Base-by-base conservation (phyloP, 2,329 filamentous ascomycete species). In the Paraphoma sp. region DNA sequence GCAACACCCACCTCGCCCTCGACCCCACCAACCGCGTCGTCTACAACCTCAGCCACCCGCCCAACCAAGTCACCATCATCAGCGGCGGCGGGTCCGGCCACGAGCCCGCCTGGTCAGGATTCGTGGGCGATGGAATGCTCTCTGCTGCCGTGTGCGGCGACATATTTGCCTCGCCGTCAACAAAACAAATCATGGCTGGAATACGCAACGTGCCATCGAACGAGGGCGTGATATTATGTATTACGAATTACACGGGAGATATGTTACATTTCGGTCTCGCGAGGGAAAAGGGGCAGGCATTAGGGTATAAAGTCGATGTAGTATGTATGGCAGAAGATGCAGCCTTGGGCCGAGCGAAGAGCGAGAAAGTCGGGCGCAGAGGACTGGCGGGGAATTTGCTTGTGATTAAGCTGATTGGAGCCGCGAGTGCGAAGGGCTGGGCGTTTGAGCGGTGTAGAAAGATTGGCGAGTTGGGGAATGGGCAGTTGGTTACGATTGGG, bases 321-420 rank as follows among this genome's bases (percentile, higher is more conserved):
- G 72, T 82, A n/a, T 75, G 78, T 16, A 81, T 82, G 79, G 79
- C 80, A 1, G 80, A 82, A 52, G 80, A 82, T 69, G 80, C 79
- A 16, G 77, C 80, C 2, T 57, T 84, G 36, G 81, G 81, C 2
- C 73, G 81, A 53, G 76, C 79, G 59, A 80, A 83, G 71, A 81
- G 80, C 10, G 78, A 76, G 18, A 82, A 81, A 55, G 75, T 82
- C 7, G 82, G 82, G 9, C 66, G 82, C 56, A 75, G 82, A 74
- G 82, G 82, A 2, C 61, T 84, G 29, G 82, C 81, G 43, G 82
- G 81, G 1, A 84, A 85, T 65, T 63, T 83, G 29, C 71, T 83
- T 18, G 82, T 82, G 0, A 72, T 82, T 42, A 82, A 82, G 60
- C 71, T 82, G 6, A 77, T 77, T 54, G 80, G 80, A 8, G 78